These are phyloP conservation scores for Phytophthora podocarpi DNA, from an alignment of 352 stramenopile genomes.

Conservation along the genomic window DNA sequence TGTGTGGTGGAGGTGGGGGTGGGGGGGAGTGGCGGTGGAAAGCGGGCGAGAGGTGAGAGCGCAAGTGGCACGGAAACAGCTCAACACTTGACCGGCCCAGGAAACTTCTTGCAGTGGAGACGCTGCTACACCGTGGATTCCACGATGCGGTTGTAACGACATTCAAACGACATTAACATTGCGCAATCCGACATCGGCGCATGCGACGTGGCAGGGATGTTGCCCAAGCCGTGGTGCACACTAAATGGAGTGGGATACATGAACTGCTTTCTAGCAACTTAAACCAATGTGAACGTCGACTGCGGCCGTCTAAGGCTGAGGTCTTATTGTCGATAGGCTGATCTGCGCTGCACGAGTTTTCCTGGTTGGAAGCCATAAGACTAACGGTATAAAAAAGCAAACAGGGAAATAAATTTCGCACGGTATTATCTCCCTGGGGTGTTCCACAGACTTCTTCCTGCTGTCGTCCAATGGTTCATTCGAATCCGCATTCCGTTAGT, in stretches of 20 bases:
- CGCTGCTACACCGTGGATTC: background rate
- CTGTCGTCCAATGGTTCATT: conserved; percentile 20
- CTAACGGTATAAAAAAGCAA: conserved; percentile 38
- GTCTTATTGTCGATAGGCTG: no score
- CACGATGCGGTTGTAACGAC: background rate
- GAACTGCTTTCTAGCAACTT: no score
- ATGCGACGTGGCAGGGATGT: conserved; percentile 15
- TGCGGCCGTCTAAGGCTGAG: no score
- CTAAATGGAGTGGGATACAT: background rate
- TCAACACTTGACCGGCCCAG: background rate
- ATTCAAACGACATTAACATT: conserved; percentile 7
- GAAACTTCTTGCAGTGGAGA: conserved; percentile 34
- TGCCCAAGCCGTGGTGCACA: conserved; percentile 9
- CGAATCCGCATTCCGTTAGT: conserved; percentile 23
- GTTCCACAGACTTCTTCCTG: conserved; percentile 30
- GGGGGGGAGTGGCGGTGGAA: no score
- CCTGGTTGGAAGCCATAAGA: no score
- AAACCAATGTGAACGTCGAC: no score
- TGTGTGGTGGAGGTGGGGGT: no score
- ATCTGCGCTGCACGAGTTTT: no score
- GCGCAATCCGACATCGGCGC: conserved; percentile 16
- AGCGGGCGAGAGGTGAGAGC: no score
- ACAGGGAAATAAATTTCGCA: conserved; percentile 43
- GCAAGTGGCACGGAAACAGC: background rate
- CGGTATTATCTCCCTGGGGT: conserved; percentile 29